phyloP scores from a whole-genome alignment of 1,284 basidiomycete species.

The Ustilago loliicola region DNA sequence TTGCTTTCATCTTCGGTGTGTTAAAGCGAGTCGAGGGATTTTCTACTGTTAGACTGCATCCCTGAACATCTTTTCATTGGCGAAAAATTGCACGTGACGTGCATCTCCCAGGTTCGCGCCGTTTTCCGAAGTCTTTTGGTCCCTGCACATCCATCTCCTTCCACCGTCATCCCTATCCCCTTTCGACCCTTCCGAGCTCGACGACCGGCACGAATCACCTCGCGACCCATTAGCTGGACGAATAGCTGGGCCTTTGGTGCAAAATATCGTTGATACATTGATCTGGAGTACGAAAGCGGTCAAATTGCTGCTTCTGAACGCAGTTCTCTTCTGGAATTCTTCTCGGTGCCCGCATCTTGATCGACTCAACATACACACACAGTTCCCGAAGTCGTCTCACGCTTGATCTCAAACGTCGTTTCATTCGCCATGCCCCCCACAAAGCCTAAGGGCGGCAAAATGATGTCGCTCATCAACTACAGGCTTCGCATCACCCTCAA shows the following conservation, averaged over 20 bases:
- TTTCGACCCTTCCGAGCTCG: background rate
- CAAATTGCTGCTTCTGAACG: background rate
- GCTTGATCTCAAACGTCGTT: background rate
- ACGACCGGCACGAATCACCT: background rate
- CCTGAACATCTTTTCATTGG: background rate
- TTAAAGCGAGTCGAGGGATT: too few species aligned
- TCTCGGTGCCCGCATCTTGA: background rate
- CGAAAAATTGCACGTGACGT: conserved; percentile 26
- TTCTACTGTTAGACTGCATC: too few species aligned
- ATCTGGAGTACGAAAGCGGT: background rate
- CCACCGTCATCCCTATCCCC: background rate
- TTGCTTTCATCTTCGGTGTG: too few species aligned
- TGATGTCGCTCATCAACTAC: conserved; percentile 98
- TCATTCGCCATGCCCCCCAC: conserved; percentile 57
- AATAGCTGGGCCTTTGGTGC: too few species aligned
- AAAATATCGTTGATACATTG: background rate
- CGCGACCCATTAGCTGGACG: background rate
- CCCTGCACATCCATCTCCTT: conserved; percentile 7
- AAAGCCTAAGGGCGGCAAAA: conserved; percentile 76
- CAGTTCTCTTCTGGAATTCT: background rate
- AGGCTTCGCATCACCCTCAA: conserved; percentile 96
- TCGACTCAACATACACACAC: background rate
- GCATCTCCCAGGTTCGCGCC: conserved; percentile 16
- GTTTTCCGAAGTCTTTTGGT: conserved; percentile 23
- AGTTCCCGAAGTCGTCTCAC: background rate